Conservation (phyloP, 1,284 basidiomycete genomes). For the Lentinula novae-zelandiae region DNA sequence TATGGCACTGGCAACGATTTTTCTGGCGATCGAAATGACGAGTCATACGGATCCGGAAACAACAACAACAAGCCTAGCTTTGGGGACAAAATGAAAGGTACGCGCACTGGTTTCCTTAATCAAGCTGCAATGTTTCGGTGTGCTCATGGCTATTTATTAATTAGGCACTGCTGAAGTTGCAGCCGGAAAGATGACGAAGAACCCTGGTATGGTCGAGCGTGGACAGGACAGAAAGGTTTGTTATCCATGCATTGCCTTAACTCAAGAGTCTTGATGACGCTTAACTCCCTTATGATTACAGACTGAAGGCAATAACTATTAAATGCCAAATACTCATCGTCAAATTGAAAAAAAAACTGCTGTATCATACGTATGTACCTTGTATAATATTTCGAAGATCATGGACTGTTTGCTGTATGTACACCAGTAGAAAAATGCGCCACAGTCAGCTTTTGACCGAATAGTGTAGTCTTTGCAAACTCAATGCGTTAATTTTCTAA, state of each 20-base stretch:
- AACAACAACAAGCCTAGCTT: neutral
- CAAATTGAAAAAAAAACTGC: neutral
- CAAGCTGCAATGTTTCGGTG: neutral
- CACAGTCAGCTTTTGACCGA: too few relatives aligned
- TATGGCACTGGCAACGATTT: neutral
- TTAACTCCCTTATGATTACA: neutral
- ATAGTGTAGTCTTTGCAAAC: too few relatives aligned
- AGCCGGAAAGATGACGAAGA: conserved; percentile 11
- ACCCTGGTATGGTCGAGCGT: conserved; percentile 12
- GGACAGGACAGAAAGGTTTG: conserved; percentile 15
- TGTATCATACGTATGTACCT: too few relatives aligned
- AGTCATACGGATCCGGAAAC: neutral
- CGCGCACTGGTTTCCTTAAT: neutral
- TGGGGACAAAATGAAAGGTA: conserved; percentile 9
- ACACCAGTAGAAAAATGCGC: too few relatives aligned
- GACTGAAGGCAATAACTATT: neutral
- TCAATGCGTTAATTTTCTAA: too few relatives aligned
- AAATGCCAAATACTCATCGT: neutral
- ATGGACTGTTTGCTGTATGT: too few relatives aligned
- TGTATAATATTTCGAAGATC: too few relatives aligned
- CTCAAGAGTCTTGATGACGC: too few relatives aligned
- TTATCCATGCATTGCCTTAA: neutral
- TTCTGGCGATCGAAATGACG: neutral
- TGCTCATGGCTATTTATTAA: neutral
- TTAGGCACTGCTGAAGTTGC: conserved; percentile 11